phyloP scores from a whole-genome alignment of 2,329 filamentous ascomycete species.

The Claviceps monticola region DNA sequence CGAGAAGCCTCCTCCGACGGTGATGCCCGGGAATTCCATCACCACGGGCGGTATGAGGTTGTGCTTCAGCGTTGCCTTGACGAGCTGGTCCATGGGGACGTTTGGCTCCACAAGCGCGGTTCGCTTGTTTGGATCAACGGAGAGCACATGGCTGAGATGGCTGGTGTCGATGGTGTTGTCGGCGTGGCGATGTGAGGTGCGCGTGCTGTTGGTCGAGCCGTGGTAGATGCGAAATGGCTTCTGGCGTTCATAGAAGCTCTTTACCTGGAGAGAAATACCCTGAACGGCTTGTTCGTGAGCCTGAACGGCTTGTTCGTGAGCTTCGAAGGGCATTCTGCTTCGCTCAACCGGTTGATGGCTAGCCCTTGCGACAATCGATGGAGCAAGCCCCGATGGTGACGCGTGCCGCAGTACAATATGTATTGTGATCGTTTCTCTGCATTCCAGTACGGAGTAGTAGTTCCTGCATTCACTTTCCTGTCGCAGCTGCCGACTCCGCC shows the following conservation, averaged over 20 bases:
- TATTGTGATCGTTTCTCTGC: not conserved
- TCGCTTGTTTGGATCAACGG: conserved; percentile 38
- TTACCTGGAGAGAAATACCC: conserved; percentile 28
- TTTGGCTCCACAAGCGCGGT: conserved; percentile 62
- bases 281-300: conserved; percentile 30
- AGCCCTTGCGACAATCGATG: not conserved
- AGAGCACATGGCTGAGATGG: conserved; percentile 46
- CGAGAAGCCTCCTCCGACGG: conserved; percentile 56
- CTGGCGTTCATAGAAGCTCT: conserved; percentile 27
- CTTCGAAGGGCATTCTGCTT: conserved; percentile 15
- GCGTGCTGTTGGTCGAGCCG: conserved; percentile 65
- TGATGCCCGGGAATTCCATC: conserved; percentile 67
- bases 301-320: conserved; percentile 31
- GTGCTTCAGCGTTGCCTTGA: conserved; percentile 47
- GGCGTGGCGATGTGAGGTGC: conserved; percentile 32
- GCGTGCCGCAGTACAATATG: too few species aligned
- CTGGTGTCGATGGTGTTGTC: conserved; percentile 45
- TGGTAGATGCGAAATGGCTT: conserved; percentile 61
- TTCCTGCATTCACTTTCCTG: not conserved
- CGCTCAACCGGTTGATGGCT: not conserved
- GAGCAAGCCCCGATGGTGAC: not conserved
- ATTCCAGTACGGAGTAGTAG: not conserved
- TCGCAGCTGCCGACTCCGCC: not conserved
- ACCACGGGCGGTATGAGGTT: conserved; percentile 57
- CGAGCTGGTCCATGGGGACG: conserved; percentile 61